A percentile compares a stretch with the other conserved stretches of the same genome.
phyloP scores from a whole-genome alignment of 805 yeast genomes.

The Saturnispora silvae region DNA sequence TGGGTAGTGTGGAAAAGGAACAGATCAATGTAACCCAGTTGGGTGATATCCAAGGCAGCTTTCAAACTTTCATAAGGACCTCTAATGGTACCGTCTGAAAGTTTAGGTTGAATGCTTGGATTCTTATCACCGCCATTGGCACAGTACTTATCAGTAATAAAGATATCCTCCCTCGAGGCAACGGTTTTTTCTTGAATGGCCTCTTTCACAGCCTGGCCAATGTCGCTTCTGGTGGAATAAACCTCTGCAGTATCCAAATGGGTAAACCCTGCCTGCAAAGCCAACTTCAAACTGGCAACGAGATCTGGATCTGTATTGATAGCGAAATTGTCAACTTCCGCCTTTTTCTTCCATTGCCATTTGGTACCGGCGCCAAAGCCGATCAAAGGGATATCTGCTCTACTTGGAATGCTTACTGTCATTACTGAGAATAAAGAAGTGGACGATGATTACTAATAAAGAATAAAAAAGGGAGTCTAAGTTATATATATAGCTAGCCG shows the following conservation, averaged over 20 bases:
- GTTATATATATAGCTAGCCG: no score
- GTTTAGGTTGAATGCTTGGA: slow-evolving; percentile 6
- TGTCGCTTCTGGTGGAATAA: slow-evolving; percentile 48
- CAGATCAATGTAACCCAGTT: slow-evolving; percentile 45
- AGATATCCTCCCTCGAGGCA: slow-evolving; percentile 33
- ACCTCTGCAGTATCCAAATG: slow-evolving; percentile 60
- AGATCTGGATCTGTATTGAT: slow-evolving; percentile 22
- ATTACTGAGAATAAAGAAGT: neutral
- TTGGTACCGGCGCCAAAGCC: slow-evolving; percentile 49
- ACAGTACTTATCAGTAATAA: slow-evolving; percentile 50
- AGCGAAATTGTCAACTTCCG: slow-evolving; percentile 1
- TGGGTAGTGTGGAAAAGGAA: slow-evolving; percentile 53
- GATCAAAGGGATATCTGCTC: slow-evolving; percentile 16
- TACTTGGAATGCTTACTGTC: slow-evolving; percentile 9
- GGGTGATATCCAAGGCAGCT: slow-evolving; percentile 35
- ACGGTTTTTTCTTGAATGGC: slow-evolving; percentile 18
- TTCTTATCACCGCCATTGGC: slow-evolving; percentile 20
- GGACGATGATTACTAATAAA: no score
- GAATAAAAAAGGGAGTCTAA: no score
- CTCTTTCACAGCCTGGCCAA: slow-evolving; percentile 42
- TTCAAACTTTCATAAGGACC: slow-evolving; percentile 40
- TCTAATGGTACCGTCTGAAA: slow-evolving; percentile 14
- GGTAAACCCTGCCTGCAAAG: slow-evolving; percentile 41
- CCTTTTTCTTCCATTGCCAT: slow-evolving; percentile 34
- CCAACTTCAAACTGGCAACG: slow-evolving; percentile 34